Percentiles rank a stretch among this genome's conserved stretches.
Evolutionary conservation across 2,329 filamentous ascomycete genomes (phyloP).

Genomic region (Pochonia chlamydosporia): DNA sequence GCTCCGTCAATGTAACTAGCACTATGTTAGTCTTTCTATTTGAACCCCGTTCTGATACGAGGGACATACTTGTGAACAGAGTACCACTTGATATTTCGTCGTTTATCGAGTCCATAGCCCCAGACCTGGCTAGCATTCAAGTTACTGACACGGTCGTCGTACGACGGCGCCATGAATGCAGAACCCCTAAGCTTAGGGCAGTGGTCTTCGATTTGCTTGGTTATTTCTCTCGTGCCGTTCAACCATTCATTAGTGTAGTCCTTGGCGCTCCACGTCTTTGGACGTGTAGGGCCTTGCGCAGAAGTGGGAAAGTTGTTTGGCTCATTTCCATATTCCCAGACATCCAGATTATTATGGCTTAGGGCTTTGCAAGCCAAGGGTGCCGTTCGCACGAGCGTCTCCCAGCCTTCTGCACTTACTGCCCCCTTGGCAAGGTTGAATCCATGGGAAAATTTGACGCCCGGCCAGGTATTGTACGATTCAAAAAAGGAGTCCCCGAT

Average conservation of each 20-base stretch:
- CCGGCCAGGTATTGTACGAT: slow-evolving; percentile 53
- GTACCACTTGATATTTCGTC: slow-evolving; percentile 44
- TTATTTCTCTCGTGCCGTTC: slow-evolving; percentile 46
- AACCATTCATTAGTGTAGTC: slow-evolving; percentile 54
- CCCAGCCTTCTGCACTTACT: slow-evolving; percentile 44
- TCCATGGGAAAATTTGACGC: slow-evolving; percentile 52
- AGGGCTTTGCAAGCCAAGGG: slow-evolving; percentile 53
- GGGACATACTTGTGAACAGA: slow-evolving; percentile 53
- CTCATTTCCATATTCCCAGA: slow-evolving; percentile 51
- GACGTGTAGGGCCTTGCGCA: slow-evolving; percentile 45
- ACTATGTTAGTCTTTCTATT: not conserved
- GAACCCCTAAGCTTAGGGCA: slow-evolving; percentile 44
- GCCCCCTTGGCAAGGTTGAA: slow-evolving; percentile 52
- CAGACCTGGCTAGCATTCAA: slow-evolving; percentile 45
- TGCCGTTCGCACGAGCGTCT: slow-evolving; percentile 47
- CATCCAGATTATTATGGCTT: slow-evolving; percentile 39
- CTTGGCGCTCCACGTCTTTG: slow-evolving; percentile 46
- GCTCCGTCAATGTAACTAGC: slow-evolving; percentile 57
- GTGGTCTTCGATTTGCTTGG: slow-evolving; percentile 32
- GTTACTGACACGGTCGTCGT: slow-evolving; percentile 43
- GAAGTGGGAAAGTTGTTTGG: slow-evolving; percentile 49
- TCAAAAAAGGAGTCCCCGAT: slow-evolving; percentile 60
- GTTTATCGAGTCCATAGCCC: slow-evolving; percentile 42
- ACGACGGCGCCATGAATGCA: slow-evolving; percentile 47
- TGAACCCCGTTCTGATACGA: not conserved